These are phyloP conservation scores for Trichoderma lentiforme DNA, from an alignment of 2,329 filamentous ascomycete species.

Conservation along the genomic window DNA sequence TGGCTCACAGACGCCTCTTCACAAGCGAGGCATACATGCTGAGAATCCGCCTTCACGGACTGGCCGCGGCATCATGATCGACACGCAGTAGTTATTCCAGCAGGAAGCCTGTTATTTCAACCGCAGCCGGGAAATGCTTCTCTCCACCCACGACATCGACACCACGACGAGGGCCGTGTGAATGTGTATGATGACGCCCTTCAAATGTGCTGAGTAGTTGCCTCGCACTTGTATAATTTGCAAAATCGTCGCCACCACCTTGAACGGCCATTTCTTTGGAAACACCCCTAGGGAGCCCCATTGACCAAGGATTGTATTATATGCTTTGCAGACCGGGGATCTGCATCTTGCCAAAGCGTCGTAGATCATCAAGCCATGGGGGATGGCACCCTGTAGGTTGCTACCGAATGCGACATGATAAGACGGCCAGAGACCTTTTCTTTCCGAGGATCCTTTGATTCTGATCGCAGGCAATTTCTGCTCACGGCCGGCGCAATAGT, in stretches of 20 bases:
- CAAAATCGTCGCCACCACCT: not conserved
- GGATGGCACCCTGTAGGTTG: constrained; percentile 8
- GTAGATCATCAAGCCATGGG: constrained; percentile 16
- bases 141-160: not conserved
- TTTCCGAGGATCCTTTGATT: not conserved
- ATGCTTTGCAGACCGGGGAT: constrained; percentile 20
- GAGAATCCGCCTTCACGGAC: not conserved
- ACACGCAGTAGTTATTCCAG: not conserved
- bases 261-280: not conserved
- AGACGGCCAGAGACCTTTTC: not conserved
- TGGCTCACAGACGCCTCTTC: not conserved
- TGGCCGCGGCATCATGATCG: constrained; percentile 6
- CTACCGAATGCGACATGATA: constrained; percentile 16
- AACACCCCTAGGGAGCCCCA: not conserved
- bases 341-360: constrained; percentile 17
- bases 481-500: not conserved
- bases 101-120: not conserved
- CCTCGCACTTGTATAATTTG: not conserved
- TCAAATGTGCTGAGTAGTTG: not conserved
- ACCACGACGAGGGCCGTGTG: not conserved
- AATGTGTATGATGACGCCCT: not conserved
- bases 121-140: not conserved
- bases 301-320: constrained; percentile 1
- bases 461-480: not conserved
- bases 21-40: not conserved